Evolutionary conservation across 768 basidiomycete species (phyloP).

Genomic region (Boletus fagicola): DNA sequence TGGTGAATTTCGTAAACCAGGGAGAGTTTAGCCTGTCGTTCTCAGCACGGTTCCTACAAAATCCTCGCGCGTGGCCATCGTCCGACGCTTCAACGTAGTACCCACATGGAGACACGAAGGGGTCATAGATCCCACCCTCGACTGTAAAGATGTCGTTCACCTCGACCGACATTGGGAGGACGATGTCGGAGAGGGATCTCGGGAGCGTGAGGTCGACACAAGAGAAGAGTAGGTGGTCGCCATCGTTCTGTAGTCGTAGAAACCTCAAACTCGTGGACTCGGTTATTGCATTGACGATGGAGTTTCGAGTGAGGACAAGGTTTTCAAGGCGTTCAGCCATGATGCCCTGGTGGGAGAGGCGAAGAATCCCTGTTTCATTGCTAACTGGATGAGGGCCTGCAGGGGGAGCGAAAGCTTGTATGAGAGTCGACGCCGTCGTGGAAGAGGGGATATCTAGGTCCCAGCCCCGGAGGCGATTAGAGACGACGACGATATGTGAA

Average conservation of each 20-base stretch:
- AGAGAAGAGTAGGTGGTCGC: not conserved
- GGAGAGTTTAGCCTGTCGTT: not conserved
- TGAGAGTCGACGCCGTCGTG: not conserved
- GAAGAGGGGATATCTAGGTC: not conserved
- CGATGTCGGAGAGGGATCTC: not conserved
- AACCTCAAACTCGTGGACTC: not conserved
- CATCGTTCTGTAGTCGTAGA: not conserved
- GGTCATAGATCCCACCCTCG: not conserved
- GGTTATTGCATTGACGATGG: not conserved
- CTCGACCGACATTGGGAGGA: not conserved
- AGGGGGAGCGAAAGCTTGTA: constrained; percentile 4
- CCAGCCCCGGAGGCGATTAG: not conserved
- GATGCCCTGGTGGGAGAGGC: constrained; percentile 5
- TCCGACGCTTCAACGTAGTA: constrained; percentile 2
- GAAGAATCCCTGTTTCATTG: not conserved
- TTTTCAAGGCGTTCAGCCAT: not conserved
- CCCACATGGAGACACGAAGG: not conserved
- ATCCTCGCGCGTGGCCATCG: constrained; percentile 6
- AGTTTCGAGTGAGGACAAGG: constrained; percentile 6
- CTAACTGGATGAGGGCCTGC: not conserved
- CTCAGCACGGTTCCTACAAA: not conserved
- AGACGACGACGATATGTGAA: constrained; percentile 3
- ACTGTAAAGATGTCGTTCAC: constrained; percentile 1
- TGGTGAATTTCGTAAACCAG: too few relatives aligned
- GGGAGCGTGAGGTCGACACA: constrained; percentile 1